A percentile compares a stretch with the other conserved stretches of the same genome.
phyloP scores from a whole-genome alignment of 2,329 filamentous ascomycete species.

The Didymella sp. region DNA sequence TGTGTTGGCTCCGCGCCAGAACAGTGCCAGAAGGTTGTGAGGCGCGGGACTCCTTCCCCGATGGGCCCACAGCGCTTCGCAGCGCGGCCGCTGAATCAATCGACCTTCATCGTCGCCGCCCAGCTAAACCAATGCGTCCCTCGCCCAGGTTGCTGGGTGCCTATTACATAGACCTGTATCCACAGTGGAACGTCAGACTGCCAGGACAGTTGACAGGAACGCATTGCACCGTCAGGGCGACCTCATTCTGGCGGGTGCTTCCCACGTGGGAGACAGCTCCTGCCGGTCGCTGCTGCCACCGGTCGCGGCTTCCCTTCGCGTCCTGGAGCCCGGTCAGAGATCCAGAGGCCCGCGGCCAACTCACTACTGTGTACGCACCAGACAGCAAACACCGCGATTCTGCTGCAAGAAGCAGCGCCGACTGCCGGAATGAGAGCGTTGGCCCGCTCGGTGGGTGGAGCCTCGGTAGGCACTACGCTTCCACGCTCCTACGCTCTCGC shows the following conservation, averaged over 20 bases:
- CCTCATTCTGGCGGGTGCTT: slow-evolving; percentile 16
- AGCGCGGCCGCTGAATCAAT: slow-evolving; percentile 21
- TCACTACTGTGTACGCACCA: slow-evolving; percentile 1
- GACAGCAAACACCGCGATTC: slow-evolving; percentile 9
- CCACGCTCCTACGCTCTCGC: slow-evolving; percentile 23
- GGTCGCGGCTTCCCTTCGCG: slow-evolving; percentile 15
- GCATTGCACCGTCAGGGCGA: slow-evolving; percentile 7
- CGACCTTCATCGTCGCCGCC: slow-evolving; percentile 19
- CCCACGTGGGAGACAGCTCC: slow-evolving; percentile 15
- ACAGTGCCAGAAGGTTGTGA: slow-evolving; percentile 34
- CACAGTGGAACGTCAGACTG: slow-evolving; percentile 17
- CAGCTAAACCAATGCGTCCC: slow-evolving; percentile 28
- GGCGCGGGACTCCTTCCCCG: slow-evolving; percentile 45
- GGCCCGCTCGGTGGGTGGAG: slow-evolving; percentile 32
- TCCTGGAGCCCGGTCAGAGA: slow-evolving; percentile 10
- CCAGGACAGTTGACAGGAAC: slow-evolving; percentile 13
- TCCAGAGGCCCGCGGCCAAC: background rate
- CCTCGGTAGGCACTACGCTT: slow-evolving; percentile 21
- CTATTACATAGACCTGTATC: slow-evolving; percentile 17
- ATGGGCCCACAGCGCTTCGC: slow-evolving; percentile 30
- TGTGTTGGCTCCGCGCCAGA: slow-evolving; percentile 38
- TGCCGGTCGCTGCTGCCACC: slow-evolving; percentile 5
- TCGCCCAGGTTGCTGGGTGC: slow-evolving; percentile 44
- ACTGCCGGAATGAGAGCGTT: slow-evolving; percentile 32
- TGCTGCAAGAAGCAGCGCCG: slow-evolving; percentile 12